Evolutionary conservation across 306 rosid species (phyloP).

Genomic region (Malus domestica): DNA sequence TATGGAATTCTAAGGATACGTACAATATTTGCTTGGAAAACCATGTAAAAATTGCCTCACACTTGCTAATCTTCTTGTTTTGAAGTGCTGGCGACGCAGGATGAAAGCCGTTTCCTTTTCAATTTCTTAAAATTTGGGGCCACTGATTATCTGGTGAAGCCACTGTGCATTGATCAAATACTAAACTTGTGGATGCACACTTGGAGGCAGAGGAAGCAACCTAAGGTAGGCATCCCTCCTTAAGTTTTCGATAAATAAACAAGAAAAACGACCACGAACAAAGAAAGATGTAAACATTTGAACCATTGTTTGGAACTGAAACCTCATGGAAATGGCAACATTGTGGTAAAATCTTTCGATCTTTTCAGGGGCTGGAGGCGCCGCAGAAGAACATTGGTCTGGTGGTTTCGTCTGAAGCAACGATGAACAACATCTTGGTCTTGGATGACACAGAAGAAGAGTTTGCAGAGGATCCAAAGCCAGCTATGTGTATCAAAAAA

Average conservation of each 20-base stretch:
- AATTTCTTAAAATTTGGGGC: slow-evolving; percentile 15
- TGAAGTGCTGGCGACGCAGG: slow-evolving; percentile 6
- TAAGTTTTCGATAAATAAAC: background rate
- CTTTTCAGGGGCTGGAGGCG: background rate
- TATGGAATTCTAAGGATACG: too few species aligned
- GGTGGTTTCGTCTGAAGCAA: background rate
- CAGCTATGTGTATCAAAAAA: background rate
- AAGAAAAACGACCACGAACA: background rate
- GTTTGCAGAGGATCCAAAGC: background rate
- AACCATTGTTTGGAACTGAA: too few species aligned
- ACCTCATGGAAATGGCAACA: too few species aligned
- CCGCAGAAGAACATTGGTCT: background rate
- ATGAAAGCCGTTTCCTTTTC: slow-evolving; percentile 6
- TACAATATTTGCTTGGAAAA: too few species aligned
- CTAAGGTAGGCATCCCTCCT: background rate
- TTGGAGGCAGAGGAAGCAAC: background rate
- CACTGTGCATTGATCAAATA: slow-evolving; percentile 7
- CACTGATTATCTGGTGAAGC: slow-evolving; percentile 16
- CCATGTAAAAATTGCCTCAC: background rate
- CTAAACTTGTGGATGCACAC: slow-evolving; percentile 15
- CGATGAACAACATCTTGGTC: background rate
- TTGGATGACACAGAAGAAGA: background rate
- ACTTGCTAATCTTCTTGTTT: background rate
- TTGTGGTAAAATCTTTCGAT: too few species aligned
- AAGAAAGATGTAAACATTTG: background rate